Conservation (phyloP, 192 early-diverging fungal genomes). For the Linnemannia zychae region DNA sequence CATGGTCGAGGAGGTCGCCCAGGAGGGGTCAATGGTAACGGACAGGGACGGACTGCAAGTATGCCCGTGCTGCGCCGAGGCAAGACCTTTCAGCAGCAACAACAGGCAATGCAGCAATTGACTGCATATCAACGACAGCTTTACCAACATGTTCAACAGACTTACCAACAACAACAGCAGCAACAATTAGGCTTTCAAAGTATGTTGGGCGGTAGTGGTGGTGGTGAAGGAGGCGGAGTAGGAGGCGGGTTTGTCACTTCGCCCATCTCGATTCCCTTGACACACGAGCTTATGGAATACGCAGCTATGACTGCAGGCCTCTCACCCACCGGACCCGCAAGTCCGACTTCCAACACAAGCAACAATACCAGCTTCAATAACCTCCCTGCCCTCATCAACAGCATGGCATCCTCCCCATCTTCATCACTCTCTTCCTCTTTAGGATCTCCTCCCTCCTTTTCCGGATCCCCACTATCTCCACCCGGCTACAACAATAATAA, state of each 20-base stretch:
- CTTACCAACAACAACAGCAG: slow-evolving; percentile 23
- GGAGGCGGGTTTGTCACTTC: neutral
- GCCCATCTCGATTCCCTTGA: slow-evolving; percentile 17
- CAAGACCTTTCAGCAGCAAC: slow-evolving; percentile 51
- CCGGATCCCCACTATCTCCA: slow-evolving; percentile 8
- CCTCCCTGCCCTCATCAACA: slow-evolving; percentile 16
- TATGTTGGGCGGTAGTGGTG: neutral
- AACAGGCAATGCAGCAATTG: slow-evolving; percentile 50
- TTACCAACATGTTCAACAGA: slow-evolving; percentile 42
- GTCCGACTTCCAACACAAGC: neutral
- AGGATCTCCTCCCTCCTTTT: neutral
- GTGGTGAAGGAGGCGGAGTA: neutral
- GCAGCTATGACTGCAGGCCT: slow-evolving; percentile 26
- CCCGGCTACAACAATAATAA: neutral
- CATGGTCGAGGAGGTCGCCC: slow-evolving; percentile 12
- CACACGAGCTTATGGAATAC: slow-evolving; percentile 52
- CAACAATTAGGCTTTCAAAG: slow-evolving; percentile 1
- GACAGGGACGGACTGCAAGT: neutral
- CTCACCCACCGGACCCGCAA: neutral
- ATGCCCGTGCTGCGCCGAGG: slow-evolving; percentile 31
- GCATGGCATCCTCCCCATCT: slow-evolving; percentile 7
- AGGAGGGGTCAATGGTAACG: neutral
- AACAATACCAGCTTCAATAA: neutral
- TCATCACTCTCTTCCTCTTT: neutral
- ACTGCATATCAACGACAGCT: slow-evolving; percentile 46